A percentile compares a stretch with the other conserved stretches of the same genome.
Evolutionary conservation across 176 grass and related monocot species (phyloP).

Genomic region (Hordeum marinum): DNA sequence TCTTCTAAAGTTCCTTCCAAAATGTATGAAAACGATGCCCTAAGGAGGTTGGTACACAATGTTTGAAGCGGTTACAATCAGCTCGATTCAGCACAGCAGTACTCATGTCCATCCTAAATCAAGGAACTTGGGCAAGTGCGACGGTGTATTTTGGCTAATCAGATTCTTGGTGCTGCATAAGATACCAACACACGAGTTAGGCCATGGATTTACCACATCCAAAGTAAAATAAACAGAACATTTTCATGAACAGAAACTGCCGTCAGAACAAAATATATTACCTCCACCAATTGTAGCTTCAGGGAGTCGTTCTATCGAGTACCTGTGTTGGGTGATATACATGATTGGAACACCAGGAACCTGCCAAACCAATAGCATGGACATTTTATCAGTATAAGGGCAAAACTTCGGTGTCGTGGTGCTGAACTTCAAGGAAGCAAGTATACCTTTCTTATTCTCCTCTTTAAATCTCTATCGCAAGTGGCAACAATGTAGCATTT

Average conservation of each 20-base stretch:
- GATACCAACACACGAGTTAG: background rate
- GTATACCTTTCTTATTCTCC: constrained; percentile 86
- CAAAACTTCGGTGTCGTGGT: background rate
- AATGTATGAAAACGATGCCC: background rate
- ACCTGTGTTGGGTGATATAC: constrained; percentile 76
- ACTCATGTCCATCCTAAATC: background rate
- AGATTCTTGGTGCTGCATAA: constrained; percentile 43
- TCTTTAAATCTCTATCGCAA: constrained; percentile 86
- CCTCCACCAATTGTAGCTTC: constrained; percentile 94
- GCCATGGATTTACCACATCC: background rate
- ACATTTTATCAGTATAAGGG: background rate
- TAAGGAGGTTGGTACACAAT: background rate
- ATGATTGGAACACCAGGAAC: constrained; percentile 89
- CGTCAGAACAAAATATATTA: background rate
- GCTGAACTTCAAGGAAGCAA: background rate
- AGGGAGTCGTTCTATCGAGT: constrained; percentile 82
- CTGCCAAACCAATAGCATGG: constrained; percentile 23
- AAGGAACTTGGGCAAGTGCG: background rate
- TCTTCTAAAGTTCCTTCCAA: no score
- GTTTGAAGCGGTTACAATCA: background rate
- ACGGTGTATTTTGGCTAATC: background rate
- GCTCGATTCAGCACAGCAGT: background rate
- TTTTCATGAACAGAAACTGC: background rate
- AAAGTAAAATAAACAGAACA: background rate
- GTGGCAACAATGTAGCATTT: constrained; percentile 94